Percentiles rank a stretch among this genome's conserved stretches.
These are phyloP conservation scores for Artemisia annua DNA, from an alignment of 129 eudicot species.

Conservation along the genomic window DNA sequence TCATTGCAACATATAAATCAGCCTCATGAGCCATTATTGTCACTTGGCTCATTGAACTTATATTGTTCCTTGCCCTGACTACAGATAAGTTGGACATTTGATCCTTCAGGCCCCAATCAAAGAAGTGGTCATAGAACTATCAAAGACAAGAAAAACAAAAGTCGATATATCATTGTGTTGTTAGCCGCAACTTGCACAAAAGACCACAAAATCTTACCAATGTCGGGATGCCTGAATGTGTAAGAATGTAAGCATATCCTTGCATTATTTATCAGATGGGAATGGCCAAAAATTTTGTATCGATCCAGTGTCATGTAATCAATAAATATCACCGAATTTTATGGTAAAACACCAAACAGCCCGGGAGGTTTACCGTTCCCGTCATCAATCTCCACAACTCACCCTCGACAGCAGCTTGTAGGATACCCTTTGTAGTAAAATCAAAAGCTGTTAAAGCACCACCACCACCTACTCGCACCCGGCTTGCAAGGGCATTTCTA, in stretches of 20 bases:
- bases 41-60: constrained; percentile 55
- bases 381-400: constrained; percentile 74
- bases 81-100: constrained; percentile 41
- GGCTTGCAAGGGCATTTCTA: constrained; percentile 46
- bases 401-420: constrained; percentile 75
- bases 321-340: constrained; percentile 61
- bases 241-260: constrained; percentile 81
- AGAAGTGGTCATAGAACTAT: constrained; percentile 78
- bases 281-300: constrained; percentile 70
- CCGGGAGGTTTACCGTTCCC: constrained; percentile 68
- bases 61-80: constrained; percentile 48
- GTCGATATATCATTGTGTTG: not conserved
- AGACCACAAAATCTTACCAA: constrained; percentile 35
- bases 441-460: constrained; percentile 63
- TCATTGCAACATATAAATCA: constrained; percentile 63
- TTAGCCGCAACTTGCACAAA: not conserved
- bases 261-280: constrained; percentile 72
- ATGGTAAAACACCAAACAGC: constrained; percentile 54
- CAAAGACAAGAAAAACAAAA: not conserved
- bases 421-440: constrained; percentile 68
- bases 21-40: constrained; percentile 67
- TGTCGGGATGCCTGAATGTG: constrained; percentile 83
- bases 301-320: constrained; percentile 82
- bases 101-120: constrained; percentile 71
- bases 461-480: constrained; percentile 58